These are phyloP conservation scores for Termitomyces sp. DNA, from an alignment of 768 basidiomycete species.

Conservation along the genomic window DNA sequence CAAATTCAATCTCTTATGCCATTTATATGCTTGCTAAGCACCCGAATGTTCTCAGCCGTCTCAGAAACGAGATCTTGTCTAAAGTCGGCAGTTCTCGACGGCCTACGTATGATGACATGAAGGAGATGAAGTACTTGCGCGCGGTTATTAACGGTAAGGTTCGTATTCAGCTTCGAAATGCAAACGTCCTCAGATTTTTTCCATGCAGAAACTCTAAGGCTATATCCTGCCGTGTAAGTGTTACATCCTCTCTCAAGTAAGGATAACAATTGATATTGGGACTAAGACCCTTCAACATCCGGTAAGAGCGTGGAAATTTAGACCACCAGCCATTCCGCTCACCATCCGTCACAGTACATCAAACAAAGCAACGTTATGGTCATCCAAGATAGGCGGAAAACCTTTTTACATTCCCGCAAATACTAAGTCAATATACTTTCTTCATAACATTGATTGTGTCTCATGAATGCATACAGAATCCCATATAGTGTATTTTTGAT, in stretches of 20 bases:
- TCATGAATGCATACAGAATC: conserved; percentile 10
- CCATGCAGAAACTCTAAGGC: conserved; percentile 34
- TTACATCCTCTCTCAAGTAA: background rate
- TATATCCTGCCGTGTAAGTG: conserved; percentile 33
- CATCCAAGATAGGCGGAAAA: conserved; percentile 20
- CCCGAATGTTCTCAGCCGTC: conserved; percentile 31
- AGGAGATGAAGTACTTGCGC: conserved; percentile 39
- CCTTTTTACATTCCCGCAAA: conserved; percentile 33
- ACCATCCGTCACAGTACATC: conserved; percentile 13
- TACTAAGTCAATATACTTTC: conserved; percentile 18
- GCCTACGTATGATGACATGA: conserved; percentile 41
- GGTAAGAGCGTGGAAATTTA: conserved; percentile 14
- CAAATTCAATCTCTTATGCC: conserved; percentile 34
- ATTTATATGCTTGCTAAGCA: conserved; percentile 41
- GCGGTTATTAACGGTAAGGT: conserved; percentile 31
- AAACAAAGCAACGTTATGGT: conserved; percentile 24
- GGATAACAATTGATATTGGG: background rate
- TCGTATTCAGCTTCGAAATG: background rate
- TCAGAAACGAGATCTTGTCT: conserved; percentile 37
- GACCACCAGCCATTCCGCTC: background rate
- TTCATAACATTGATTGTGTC: conserved; percentile 7
- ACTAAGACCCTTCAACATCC: conserved; percentile 21
- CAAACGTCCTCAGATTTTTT: background rate
- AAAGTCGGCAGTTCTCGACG: conserved; percentile 30
- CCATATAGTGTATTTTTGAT: conserved; percentile 31